Evolutionary conservation across 345 rosid species (phyloP).

Genomic region (Firmiana major): DNA sequence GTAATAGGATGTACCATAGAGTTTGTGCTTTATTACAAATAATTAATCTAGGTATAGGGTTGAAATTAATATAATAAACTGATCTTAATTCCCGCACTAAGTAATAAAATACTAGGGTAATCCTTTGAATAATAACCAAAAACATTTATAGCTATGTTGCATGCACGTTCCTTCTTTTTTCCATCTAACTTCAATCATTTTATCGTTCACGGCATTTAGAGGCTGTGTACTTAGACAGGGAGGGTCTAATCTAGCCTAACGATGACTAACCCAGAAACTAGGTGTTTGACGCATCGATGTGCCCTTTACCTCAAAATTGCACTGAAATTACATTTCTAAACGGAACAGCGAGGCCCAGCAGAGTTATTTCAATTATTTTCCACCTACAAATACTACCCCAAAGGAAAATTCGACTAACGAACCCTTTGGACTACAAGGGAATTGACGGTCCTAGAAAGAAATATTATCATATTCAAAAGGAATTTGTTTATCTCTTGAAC

Average conservation of each 20-base stretch:
- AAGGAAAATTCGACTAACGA: not conserved
- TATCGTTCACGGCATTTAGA: not conserved
- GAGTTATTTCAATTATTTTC: not conserved
- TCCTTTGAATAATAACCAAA: too few relatives aligned
- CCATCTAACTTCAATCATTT: not conserved
- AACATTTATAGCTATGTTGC: not conserved
- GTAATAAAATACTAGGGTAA: too few relatives aligned
- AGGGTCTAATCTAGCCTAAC: not conserved
- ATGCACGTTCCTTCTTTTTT: too few relatives aligned
- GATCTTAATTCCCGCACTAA: too few relatives aligned
- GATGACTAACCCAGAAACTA: not conserved
- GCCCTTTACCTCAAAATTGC: not conserved
- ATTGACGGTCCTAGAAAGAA: not conserved
- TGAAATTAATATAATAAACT: too few relatives aligned
- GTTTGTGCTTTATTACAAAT: too few relatives aligned
- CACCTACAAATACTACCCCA: not conserved
- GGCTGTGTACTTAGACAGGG: not conserved
- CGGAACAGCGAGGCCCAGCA: not conserved
- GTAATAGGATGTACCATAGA: too few relatives aligned
- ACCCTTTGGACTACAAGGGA: not conserved
- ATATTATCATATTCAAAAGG: not conserved
- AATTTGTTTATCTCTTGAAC: slow-evolving; percentile 1
- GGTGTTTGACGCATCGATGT: not conserved
- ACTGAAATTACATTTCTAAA: not conserved
- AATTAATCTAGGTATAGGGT: too few relatives aligned